phyloP scores from a whole-genome alignment of 2,329 filamentous ascomycete species.

The Corynespora cassiicola region DNA sequence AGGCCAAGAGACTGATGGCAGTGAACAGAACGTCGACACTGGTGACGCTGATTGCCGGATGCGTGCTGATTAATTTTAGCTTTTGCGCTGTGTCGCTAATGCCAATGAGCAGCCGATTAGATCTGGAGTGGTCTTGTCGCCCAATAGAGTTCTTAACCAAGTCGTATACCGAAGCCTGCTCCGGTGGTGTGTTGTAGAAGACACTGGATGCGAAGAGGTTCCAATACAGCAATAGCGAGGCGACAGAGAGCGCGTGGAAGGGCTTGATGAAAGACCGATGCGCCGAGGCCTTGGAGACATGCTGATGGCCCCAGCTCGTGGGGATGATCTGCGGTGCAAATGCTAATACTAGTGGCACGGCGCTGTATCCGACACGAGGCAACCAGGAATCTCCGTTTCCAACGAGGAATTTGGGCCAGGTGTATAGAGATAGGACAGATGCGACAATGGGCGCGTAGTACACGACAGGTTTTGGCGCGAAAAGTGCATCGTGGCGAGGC shows the following conservation, averaged over 20 bases:
- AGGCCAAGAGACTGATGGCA: constrained; percentile 60
- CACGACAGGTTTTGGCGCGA: constrained; percentile 38
- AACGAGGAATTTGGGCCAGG: constrained; percentile 37
- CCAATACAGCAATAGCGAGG: constrained; percentile 54
- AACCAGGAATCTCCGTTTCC: constrained; percentile 28
- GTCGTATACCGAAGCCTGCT: constrained; percentile 47
- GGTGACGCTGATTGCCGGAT: constrained; percentile 64
- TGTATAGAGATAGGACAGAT: constrained; percentile 55
- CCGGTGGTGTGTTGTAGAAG: constrained; percentile 55
- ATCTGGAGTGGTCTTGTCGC: constrained; percentile 47
- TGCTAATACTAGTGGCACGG: constrained; percentile 43
- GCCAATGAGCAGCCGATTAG: constrained; percentile 33
- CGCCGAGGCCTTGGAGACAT: constrained; percentile 47
- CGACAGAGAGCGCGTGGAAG: constrained; percentile 56
- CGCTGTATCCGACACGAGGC: constrained; percentile 31
- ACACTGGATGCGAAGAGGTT: constrained; percentile 54
- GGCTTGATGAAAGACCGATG: constrained; percentile 53
- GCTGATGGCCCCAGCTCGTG: constrained; percentile 55
- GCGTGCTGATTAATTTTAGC: constrained; percentile 59
- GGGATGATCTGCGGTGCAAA: constrained; percentile 52
- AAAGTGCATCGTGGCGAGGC: constrained; percentile 38
- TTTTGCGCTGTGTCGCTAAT: constrained; percentile 37
- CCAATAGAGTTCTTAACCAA: constrained; percentile 51
- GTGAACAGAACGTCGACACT: constrained; percentile 67
- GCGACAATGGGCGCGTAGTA: constrained; percentile 52